A percentile compares a stretch with the other conserved stretches of the same genome.
Evolutionary conservation across 352 stramenopile genomes (phyloP).

Genomic region (Pythium dissotocum): DNA sequence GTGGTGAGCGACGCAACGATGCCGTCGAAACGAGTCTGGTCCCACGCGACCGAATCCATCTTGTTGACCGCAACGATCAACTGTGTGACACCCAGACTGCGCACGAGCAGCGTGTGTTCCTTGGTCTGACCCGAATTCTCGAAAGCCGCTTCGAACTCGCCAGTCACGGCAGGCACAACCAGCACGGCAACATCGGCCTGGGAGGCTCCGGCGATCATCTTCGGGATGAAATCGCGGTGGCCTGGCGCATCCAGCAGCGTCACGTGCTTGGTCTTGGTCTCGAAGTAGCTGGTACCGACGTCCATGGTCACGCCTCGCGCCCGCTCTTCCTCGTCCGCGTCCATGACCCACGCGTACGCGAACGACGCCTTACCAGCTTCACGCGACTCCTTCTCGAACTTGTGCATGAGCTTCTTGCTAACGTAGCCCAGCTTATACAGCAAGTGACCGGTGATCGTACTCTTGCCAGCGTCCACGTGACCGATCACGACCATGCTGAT

Average conservation of each 20-base stretch:
- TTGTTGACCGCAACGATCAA: constrained; percentile 98
- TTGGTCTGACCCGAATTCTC: constrained; percentile 96
- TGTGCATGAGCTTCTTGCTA: constrained; percentile 87
- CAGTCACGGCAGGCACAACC: constrained; percentile 93
- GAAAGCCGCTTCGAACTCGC: constrained; percentile 96
- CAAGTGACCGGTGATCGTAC: constrained; percentile 96
- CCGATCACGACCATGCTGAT: constrained; percentile 96
- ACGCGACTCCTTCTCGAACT: constrained; percentile 90
- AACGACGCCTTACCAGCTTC: constrained; percentile 95
- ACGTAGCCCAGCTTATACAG: constrained; percentile 91
- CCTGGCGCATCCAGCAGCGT: constrained; percentile 96
- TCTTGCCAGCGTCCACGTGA: constrained; percentile 98
- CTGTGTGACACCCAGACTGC: constrained; percentile 93
- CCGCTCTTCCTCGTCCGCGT: constrained; percentile 87
- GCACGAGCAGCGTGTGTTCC: constrained; percentile 95
- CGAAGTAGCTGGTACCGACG: constrained; percentile 93
- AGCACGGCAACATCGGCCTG: constrained; percentile 92
- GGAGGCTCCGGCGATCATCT: constrained; percentile 96
- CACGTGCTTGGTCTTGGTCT: constrained; percentile 89
- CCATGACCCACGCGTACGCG: constrained; percentile 95
- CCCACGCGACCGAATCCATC: constrained; percentile 93
- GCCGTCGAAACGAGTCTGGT: constrained; percentile 75
- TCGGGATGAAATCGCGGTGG: constrained; percentile 97
- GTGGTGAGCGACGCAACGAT: constrained; percentile 73
- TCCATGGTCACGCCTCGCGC: constrained; percentile 98